Evolutionary conservation across 1,284 basidiomycete genomes (phyloP).

Genomic region (Apiotrichum brassicae): DNA sequence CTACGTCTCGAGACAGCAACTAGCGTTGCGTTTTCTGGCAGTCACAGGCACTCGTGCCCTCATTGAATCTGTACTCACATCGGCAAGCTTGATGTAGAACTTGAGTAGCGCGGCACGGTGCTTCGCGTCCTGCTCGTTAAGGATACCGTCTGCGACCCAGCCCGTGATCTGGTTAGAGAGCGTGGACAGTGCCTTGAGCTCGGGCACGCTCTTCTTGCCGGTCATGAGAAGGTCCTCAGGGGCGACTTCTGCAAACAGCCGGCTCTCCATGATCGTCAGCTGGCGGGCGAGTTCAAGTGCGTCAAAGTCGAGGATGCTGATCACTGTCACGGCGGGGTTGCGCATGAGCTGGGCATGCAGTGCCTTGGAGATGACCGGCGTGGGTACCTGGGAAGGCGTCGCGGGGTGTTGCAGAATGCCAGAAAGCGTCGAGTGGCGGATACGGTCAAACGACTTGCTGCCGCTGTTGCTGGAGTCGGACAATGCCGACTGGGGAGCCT

Average conservation of each 20-base stretch:
- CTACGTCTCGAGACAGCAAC: too few species aligned
- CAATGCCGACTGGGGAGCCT: slow-evolving; percentile 13
- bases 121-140: slow-evolving; percentile 77
- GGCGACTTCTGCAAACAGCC: slow-evolving; percentile 79
- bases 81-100: slow-evolving; percentile 87
- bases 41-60: too few species aligned
- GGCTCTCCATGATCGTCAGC: slow-evolving; percentile 85
- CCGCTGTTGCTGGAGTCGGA: slow-evolving; percentile 2
- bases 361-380: slow-evolving; percentile 74
- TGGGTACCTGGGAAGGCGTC: slow-evolving; percentile 27
- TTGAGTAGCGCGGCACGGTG: slow-evolving; percentile 76
- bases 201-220: slow-evolving; percentile 65
- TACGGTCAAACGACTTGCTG: slow-evolving; percentile 12
- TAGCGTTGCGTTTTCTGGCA: too few species aligned
- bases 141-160: slow-evolving; percentile 88
- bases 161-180: slow-evolving; percentile 88
- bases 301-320: slow-evolving; percentile 85
- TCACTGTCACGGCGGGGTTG: slow-evolving; percentile 52
- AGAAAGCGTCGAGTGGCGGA: slow-evolving; percentile 7
- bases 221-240: slow-evolving; percentile 86
- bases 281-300: slow-evolving; percentile 88
- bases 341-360: slow-evolving; percentile 54
- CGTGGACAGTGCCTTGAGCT: slow-evolving; percentile 81
- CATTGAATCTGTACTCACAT: slow-evolving; percentile 58
- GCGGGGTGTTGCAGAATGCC: slow-evolving; percentile 6